phyloP scores from a whole-genome alignment of 202 grass and related monocot genomes.

The Zizania palustris region DNA sequence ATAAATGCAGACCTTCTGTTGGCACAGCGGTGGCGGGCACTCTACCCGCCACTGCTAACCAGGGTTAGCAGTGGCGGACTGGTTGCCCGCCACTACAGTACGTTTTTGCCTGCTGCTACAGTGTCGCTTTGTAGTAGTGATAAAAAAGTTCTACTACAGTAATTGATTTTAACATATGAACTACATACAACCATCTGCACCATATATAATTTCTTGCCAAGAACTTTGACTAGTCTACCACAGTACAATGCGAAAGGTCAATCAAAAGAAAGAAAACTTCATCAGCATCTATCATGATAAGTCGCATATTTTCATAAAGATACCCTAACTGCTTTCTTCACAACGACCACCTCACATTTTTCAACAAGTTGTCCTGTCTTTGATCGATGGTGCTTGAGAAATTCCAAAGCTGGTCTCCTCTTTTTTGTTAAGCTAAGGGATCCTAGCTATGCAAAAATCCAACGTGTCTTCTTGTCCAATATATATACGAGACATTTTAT shows the following conservation, averaged over 20 bases:
- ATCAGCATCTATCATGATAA: slow-evolving; percentile 15
- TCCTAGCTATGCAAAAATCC: neutral
- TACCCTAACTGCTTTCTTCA: slow-evolving; percentile 17
- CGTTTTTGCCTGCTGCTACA: too few relatives aligned
- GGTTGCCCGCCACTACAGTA: too few relatives aligned
- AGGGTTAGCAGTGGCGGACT: too few relatives aligned
- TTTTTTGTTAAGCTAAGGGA: slow-evolving; percentile 13
- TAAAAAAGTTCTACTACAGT: neutral
- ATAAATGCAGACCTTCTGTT: too few relatives aligned
- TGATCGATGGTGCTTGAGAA: slow-evolving; percentile 32
- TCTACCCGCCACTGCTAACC: too few relatives aligned
- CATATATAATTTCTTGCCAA: neutral
- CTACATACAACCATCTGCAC: neutral
- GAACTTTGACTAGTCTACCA: neutral
- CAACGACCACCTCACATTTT: slow-evolving; percentile 14
- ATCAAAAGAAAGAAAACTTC: slow-evolving; percentile 22
- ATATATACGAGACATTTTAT: too few relatives aligned
- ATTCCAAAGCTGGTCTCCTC: slow-evolving; percentile 14
- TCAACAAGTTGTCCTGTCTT: slow-evolving; percentile 16
- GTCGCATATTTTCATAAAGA: neutral
- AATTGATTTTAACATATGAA: neutral
- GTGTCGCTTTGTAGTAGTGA: too few relatives aligned
- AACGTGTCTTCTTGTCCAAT: slow-evolving; percentile 30
- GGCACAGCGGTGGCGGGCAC: too few relatives aligned
- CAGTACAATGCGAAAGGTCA: slow-evolving; percentile 4